A percentile compares a stretch with the other conserved stretches of the same genome.
Evolutionary conservation across 805 yeast genomes (phyloP).

Genomic region (Yarrowia hollandica): DNA sequence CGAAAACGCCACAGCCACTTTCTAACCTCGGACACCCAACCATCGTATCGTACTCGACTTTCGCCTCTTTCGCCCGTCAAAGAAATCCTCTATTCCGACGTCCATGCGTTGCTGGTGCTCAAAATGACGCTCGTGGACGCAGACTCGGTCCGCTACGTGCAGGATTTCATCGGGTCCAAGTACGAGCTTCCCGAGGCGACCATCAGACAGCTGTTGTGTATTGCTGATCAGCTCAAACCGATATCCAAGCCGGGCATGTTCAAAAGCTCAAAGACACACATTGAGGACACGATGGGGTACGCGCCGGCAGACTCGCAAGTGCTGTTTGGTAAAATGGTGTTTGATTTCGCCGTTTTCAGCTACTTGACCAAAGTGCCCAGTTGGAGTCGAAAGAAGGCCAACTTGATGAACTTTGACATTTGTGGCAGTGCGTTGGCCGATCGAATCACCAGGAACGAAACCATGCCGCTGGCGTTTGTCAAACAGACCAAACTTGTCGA

Average conservation of each 20-base stretch:
- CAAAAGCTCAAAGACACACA: background rate
- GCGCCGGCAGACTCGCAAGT: background rate
- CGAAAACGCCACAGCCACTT: background rate
- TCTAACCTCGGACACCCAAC: constrained; percentile 12
- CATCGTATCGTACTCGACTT: constrained; percentile 11
- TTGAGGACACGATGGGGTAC: constrained; percentile 10
- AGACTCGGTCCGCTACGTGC: background rate
- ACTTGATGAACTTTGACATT: constrained; percentile 18
- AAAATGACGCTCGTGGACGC: constrained; percentile 9
- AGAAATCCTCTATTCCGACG: constrained; percentile 10
- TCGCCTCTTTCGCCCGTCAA: constrained; percentile 11
- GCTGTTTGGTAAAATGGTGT: background rate
- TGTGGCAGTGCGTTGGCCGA: background rate
- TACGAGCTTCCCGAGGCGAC: constrained; percentile 5
- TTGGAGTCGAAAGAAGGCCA: constrained; percentile 25
- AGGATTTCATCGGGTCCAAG: constrained; percentile 10
- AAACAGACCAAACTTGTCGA: background rate
- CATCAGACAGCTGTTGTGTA: constrained; percentile 13
- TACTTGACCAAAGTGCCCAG: constrained; percentile 9
- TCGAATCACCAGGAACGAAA: background rate
- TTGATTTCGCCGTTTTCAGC: background rate
- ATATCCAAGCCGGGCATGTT: too few species aligned
- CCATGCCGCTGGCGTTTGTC: constrained; percentile 2
- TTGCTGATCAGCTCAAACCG: background rate
- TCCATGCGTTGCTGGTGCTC: constrained; percentile 11